phyloP scores from a whole-genome alignment of 1,284 basidiomycete species.

The Irpex sp. region DNA sequence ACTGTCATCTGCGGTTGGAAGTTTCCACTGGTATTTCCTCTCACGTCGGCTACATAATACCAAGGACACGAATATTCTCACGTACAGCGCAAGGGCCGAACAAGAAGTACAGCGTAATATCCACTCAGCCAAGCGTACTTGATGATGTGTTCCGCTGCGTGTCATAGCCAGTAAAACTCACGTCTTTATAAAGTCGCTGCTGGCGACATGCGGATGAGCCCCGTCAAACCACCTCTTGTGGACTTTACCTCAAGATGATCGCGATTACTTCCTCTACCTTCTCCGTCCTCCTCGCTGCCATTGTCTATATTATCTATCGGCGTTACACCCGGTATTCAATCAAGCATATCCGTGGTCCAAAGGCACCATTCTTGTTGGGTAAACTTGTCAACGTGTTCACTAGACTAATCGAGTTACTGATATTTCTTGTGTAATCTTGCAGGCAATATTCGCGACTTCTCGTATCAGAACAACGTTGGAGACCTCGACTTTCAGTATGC shows the following conservation, averaged over 20 bases:
- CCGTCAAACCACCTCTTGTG: neutral
- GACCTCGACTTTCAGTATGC: slow-evolving; percentile 28
- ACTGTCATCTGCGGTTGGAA: no score
- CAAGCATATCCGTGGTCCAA: slow-evolving; percentile 12
- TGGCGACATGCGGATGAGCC: neutral
- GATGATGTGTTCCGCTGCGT: no score
- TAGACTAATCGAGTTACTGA: neutral
- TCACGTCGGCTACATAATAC: neutral
- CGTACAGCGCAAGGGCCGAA: neutral
- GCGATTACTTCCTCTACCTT: neutral
- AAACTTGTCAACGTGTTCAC: neutral
- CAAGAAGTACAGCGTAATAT: neutral
- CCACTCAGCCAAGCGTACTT: no score
- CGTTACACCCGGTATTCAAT: slow-evolving; percentile 1
- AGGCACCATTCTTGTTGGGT: slow-evolving; percentile 6
- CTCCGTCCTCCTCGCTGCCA: neutral
- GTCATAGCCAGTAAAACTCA: neutral
- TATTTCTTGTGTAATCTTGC: neutral
- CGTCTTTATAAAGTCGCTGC: neutral
- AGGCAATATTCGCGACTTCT: slow-evolving; percentile 13
- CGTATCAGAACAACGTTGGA: slow-evolving; percentile 27
- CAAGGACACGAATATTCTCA: neutral
- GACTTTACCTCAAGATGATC: neutral
- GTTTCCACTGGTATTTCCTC: neutral
- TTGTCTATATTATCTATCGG: neutral